Base-by-base conservation (phyloP, 2,329 filamentous ascomycete genomes). In the Beauveria sp. region DNA sequence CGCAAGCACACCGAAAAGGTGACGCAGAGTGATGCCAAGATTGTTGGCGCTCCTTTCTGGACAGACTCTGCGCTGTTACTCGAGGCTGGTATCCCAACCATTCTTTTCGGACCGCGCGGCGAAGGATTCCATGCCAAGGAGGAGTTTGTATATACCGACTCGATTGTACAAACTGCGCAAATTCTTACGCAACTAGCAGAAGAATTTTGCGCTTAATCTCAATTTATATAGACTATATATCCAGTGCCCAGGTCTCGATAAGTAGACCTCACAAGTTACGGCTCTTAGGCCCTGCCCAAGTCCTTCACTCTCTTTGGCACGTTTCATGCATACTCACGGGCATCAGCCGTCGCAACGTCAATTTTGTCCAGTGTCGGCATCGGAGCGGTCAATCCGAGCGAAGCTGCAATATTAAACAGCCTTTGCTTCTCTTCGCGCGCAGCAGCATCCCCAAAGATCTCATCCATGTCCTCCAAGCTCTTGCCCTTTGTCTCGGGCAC, bases 401-500 rank as follows among this genome's bases (percentile, higher is more conserved):
- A 65, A 1, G 69, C 68, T n/a, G 69, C 68, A 61, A 70, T 70
- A 9, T 62, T 59, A 10, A 65, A 64, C 57, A 71, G 26, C 46
- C 69, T 65, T 38, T 62, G 50, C 65, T 71, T 74, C 66, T 76
- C 74, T 63, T 74, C 71, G 20, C 73, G 67, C 3, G 72, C 74
- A 0, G 69, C 71, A 7, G 69, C 71, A 51, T 77, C 75, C 1
- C 75, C 75, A 67, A 79, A 80, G 0, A 79, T 71, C 1, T 67
- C 65, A 64, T 84, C 82, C 81, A 85, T 85, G 58, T 84, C 79
- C 67, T 85, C 83, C 0, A 85, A 73, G 0, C 76, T 83, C 65
- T 72, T 75, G 20, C 82, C 82, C 53, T 76, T 79, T 0, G 84
- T 87, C 68, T 87, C 84, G 0, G 84, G 84, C 0, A 87, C 79